Evolutionary conservation across 2,329 filamentous ascomycete genomes (phyloP).

Genomic region (Rhinocladiella similis): DNA sequence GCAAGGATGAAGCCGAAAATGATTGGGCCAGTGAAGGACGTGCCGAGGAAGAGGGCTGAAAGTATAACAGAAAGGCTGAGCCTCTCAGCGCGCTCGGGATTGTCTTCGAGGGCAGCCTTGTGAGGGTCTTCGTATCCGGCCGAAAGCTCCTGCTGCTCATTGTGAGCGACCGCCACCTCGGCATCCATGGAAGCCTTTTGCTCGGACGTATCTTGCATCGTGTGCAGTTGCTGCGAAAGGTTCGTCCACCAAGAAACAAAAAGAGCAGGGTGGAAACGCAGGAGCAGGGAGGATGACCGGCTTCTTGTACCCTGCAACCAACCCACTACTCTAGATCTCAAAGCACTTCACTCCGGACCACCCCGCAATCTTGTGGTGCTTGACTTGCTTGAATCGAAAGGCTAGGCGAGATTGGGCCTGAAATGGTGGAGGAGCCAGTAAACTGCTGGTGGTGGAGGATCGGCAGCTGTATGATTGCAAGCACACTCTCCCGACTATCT

Average conservation of each 20-base stretch:
- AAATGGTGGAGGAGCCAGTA: not conserved
- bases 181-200: slow-evolving; percentile 12
- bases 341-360: not conserved
- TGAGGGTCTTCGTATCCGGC: slow-evolving; percentile 21
- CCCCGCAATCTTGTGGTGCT: not conserved
- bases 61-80: slow-evolving; percentile 21
- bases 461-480: not conserved
- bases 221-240: not conserved
- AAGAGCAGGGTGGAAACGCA: not conserved
- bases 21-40: slow-evolving; percentile 22
- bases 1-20: slow-evolving; percentile 24
- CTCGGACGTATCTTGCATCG: slow-evolving; percentile 14
- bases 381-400: not conserved
- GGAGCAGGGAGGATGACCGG: not conserved
- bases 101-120: slow-evolving; percentile 23
- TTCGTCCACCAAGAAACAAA: not conserved
- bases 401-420: not conserved
- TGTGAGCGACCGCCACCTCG: slow-evolving; percentile 20
- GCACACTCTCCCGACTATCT: not conserved
- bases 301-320: not conserved
- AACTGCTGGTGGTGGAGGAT: not conserved
- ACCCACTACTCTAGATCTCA: not conserved
- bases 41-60: slow-evolving; percentile 22
- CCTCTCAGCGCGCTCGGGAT: slow-evolving; percentile 17
- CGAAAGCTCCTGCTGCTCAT: slow-evolving; percentile 8